Percentiles rank a stretch among this genome's conserved stretches.
These are phyloP conservation scores for Pseudogymnoascus verrucosus DNA, from an alignment of 2,329 filamentous ascomycete species.

Conservation along the genomic window DNA sequence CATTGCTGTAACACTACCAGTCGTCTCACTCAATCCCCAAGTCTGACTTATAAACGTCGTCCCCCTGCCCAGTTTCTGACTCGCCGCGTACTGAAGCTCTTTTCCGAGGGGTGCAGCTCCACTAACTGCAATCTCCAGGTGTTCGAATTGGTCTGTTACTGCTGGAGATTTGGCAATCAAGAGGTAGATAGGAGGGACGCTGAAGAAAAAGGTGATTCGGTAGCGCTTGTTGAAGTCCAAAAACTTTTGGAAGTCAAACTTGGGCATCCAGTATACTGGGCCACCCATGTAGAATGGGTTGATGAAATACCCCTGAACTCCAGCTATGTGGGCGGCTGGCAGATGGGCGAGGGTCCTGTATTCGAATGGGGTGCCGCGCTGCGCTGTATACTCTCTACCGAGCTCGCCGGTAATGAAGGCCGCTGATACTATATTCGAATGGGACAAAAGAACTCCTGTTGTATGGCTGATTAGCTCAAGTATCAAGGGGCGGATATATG, in stretches of 20 bases:
- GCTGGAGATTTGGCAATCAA: slow-evolving; percentile 63
- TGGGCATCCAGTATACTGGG: slow-evolving; percentile 63
- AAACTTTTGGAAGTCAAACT: slow-evolving; percentile 68
- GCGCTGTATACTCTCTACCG: slow-evolving; percentile 24
- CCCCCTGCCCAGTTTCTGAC: slow-evolving; percentile 46
- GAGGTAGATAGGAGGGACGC: slow-evolving; percentile 71
- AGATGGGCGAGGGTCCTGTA: slow-evolving; percentile 38
- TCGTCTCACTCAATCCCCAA: slow-evolving; percentile 83
- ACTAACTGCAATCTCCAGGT: slow-evolving; percentile 38
- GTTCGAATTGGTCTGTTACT: slow-evolving; percentile 48
- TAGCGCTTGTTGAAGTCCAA: slow-evolving; percentile 59
- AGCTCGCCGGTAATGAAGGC: slow-evolving; percentile 26
- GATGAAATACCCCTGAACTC: slow-evolving; percentile 39
- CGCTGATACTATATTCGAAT: slow-evolving; percentile 65
- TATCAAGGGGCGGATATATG: not conserved
- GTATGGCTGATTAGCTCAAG: not conserved
- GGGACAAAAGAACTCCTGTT: slow-evolving; percentile 67
- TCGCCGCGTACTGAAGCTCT: slow-evolving; percentile 40
- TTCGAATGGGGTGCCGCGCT: slow-evolving; percentile 23
- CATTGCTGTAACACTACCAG: slow-evolving; percentile 62
- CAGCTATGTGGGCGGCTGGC: slow-evolving; percentile 39
- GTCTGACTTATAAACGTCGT: slow-evolving; percentile 36
- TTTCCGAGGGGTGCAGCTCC: slow-evolving; percentile 60
- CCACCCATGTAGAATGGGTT: slow-evolving; percentile 39
- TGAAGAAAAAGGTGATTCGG: slow-evolving; percentile 56